Evolutionary conservation across 208 protist genomes (phyloP).

Genomic region (Lotmaria passim): DNA sequence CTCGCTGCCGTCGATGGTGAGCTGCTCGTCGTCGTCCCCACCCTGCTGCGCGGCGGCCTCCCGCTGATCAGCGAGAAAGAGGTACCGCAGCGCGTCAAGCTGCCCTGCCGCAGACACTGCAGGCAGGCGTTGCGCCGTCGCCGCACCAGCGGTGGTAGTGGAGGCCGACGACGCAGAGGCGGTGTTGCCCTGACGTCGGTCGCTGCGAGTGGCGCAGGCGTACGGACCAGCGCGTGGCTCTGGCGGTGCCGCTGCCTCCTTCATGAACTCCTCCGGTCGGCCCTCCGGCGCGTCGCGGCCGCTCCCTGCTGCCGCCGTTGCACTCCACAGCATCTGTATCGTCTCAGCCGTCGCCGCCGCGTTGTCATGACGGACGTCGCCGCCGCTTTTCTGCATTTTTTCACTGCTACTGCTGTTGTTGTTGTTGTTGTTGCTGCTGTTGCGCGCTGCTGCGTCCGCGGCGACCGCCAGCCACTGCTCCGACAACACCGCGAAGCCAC

Average conservation of each 20-base stretch:
- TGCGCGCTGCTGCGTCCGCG: neutral
- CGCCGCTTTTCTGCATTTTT: neutral
- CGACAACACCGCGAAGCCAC: constrained; percentile 20
- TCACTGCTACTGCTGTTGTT: constrained; percentile 7
- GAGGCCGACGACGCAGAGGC: neutral
- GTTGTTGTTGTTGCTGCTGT: constrained; percentile 9
- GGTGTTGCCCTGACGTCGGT: constrained; percentile 38
- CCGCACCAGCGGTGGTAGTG: neutral
- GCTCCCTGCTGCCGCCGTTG: constrained; percentile 29
- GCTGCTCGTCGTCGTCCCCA: constrained; percentile 22
- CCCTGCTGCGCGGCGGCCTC: constrained; percentile 4
- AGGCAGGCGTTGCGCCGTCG: neutral
- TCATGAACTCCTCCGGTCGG: neutral
- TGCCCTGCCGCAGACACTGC: constrained; percentile 24
- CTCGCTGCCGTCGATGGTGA: constrained; percentile 13
- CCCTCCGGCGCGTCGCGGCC: constrained; percentile 23
- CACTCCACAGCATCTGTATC: constrained; percentile 28
- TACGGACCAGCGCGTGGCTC: constrained; percentile 56
- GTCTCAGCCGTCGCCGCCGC: constrained; percentile 1
- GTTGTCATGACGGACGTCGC: neutral
- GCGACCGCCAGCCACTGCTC: constrained; percentile 23
- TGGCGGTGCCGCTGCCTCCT: neutral
- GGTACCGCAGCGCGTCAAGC: constrained; percentile 31
- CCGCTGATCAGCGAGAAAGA: constrained; percentile 28
- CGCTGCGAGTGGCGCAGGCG: constrained; percentile 54